Evolutionary conservation across 2,329 filamentous ascomycete species (phyloP).

Genomic region (Pseudogymnoascus sp.): DNA sequence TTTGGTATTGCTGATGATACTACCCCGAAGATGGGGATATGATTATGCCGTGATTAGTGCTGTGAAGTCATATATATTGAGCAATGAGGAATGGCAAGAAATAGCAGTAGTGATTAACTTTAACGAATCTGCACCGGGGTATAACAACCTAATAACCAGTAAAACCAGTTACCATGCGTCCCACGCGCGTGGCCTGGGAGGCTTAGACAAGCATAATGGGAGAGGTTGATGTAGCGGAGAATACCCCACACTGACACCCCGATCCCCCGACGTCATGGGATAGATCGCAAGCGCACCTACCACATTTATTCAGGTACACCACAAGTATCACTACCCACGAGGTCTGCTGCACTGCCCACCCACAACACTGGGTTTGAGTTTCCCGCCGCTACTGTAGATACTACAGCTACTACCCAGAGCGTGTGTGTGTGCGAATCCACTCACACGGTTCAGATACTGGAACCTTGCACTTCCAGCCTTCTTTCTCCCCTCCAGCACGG

Average conservation of each 20-base stretch:
- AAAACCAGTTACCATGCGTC: not conserved
- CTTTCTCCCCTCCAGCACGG: not conserved
- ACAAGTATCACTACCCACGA: not conserved
- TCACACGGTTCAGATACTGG: not conserved
- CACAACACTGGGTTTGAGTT: not conserved
- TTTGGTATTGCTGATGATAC: not conserved
- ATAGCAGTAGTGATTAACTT: not conserved
- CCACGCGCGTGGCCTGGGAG: not conserved
- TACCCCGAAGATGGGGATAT: not conserved
- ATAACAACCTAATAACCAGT: not conserved
- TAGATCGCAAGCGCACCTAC: not conserved
- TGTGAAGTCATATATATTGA: not conserved
- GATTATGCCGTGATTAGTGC: not conserved
- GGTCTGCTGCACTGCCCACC: not conserved
- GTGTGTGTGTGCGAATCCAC: not conserved
- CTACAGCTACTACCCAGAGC: not conserved
- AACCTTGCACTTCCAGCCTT: not conserved
- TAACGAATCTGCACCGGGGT: not conserved
- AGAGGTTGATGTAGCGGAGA: not conserved
- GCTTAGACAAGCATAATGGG: not conserved
- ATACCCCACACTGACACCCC: not conserved
- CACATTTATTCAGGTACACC: not conserved
- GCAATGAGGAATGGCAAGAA: not conserved
- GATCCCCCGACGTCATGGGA: constrained; percentile 1
- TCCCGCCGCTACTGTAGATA: not conserved